Conservation (phyloP, 495 filamentous ascomycete genomes). For the Trichocladium uniseriatum region DNA sequence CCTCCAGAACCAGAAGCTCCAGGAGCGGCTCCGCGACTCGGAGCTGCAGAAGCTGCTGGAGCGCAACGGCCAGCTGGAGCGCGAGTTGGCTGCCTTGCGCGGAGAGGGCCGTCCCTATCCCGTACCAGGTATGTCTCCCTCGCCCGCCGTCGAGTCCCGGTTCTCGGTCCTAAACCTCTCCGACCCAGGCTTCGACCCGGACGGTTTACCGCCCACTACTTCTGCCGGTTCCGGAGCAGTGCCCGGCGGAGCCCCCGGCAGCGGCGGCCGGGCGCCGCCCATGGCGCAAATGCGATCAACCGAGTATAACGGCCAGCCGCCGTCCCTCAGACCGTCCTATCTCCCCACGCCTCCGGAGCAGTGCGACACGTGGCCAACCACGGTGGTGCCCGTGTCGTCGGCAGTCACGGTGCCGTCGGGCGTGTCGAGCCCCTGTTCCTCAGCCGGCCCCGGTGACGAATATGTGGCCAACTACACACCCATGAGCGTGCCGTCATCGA, state of each 20-base stretch:
- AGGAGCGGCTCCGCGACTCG: constrained; percentile 47
- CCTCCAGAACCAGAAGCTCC: constrained; percentile 35
- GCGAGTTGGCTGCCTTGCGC: constrained; percentile 19
- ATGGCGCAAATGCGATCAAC: constrained; percentile 6
- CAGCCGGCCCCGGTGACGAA: constrained; percentile 32
- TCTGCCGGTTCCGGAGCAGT: no score
- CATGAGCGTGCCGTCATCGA: constrained; percentile 24
- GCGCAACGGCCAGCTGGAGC: constrained; percentile 32
- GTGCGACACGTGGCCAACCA: constrained; percentile 28
- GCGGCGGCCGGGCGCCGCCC: constrained; percentile 6
- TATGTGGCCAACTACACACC: constrained; percentile 30
- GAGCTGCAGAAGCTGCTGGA: constrained; percentile 26
- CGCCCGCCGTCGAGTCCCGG: neutral
- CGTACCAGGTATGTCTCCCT: constrained; percentile 17
- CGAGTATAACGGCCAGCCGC: constrained; percentile 13
- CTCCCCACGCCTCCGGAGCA: constrained; percentile 28
- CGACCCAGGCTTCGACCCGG: constrained; percentile 12
- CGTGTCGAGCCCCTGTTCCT: constrained; percentile 36
- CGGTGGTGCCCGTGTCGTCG: constrained; percentile 18
- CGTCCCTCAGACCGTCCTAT: constrained; percentile 20
- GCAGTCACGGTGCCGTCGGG: constrained; percentile 24
- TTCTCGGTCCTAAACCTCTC: constrained; percentile 11
- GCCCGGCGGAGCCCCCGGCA: no score
- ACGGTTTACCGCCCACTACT: constrained; percentile 5
- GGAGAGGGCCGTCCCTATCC: constrained; percentile 3